These are phyloP conservation scores for Triticum urartu DNA, from an alignment of 176 grass and related monocot genomes.

Conservation along the genomic window DNA sequence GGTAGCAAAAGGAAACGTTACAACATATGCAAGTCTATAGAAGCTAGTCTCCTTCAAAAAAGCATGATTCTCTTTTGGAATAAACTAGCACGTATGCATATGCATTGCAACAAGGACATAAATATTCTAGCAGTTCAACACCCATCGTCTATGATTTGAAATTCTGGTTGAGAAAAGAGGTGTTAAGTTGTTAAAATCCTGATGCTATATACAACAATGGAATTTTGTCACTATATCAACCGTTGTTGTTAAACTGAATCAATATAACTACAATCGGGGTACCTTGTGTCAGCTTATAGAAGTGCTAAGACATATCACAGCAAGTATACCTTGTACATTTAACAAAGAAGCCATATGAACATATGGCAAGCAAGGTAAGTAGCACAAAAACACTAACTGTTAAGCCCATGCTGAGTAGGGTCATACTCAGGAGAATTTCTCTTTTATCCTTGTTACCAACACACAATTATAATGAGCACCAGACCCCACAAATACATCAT, in stretches of 20 bases:
- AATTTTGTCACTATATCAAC: background rate
- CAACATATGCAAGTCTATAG: no score
- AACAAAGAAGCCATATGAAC: background rate
- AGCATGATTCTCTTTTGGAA: no score
- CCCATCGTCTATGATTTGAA: no score
- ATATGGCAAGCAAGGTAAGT: background rate
- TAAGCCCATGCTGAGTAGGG: background rate
- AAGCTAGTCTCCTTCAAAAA: no score
- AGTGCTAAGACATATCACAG: background rate
- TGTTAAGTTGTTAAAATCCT: background rate
- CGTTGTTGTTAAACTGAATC: background rate
- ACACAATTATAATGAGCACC: background rate
- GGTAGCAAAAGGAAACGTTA: no score
- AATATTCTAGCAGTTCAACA: no score
- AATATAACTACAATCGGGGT: background rate
- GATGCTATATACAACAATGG: background rate
- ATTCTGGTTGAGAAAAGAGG: no score
- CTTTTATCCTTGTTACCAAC: background rate
- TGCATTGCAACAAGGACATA: no score
- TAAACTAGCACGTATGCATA: no score
- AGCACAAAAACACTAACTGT: background rate
- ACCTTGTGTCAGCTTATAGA: background rate
- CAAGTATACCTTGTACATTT: no score
- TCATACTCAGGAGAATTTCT: background rate
- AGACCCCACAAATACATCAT: background rate